phyloP scores from a whole-genome alignment of 1,284 basidiomycete genomes.

The Malassezia caprae region DNA sequence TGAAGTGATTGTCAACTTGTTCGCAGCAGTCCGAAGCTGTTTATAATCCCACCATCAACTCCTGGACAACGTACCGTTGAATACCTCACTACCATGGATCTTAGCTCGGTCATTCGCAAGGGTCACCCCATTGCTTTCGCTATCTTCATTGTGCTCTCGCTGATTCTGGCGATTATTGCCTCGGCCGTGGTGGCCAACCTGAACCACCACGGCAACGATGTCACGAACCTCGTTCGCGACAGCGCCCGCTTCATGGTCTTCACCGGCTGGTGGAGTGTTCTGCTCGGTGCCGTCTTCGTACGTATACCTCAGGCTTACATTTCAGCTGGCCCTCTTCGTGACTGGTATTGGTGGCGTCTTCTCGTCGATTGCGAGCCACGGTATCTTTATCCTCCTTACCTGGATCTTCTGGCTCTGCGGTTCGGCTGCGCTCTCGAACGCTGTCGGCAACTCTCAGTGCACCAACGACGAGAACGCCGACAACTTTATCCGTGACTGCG shows the following conservation, averaged over 20 bases:
- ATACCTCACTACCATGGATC: conserved; percentile 10
- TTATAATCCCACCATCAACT: conserved; percentile 4
- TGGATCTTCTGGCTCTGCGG: conserved; percentile 44
- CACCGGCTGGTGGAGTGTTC: conserved; percentile 43
- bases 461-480: conserved; percentile 14
- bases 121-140: conserved; percentile 43
- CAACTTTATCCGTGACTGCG: conserved; percentile 32
- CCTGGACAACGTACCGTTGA: conserved; percentile 3
- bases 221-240: conserved; percentile 21
- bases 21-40: not conserved
- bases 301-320: conserved; percentile 21
- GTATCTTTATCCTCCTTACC: conserved; percentile 34
- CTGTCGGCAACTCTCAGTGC: conserved; percentile 21
- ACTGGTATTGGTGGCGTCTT: conserved; percentile 39
- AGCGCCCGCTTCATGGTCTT: conserved; percentile 40
- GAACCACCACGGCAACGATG: conserved; percentile 33
- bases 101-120: conserved; percentile 23
- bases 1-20: not conserved
- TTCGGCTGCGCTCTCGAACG: conserved; percentile 36
- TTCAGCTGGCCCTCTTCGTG: conserved; percentile 39
- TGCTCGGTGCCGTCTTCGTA: conserved; percentile 36
- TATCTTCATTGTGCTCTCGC: conserved; percentile 31
- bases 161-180: conserved; percentile 42
- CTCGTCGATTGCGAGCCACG: conserved; percentile 46
- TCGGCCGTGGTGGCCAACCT: conserved; percentile 35